These are phyloP conservation scores for Takakia lepidozioides DNA, from an alignment of 225 moss, liverwort and hornwort genomes.

Conservation along the genomic window DNA sequence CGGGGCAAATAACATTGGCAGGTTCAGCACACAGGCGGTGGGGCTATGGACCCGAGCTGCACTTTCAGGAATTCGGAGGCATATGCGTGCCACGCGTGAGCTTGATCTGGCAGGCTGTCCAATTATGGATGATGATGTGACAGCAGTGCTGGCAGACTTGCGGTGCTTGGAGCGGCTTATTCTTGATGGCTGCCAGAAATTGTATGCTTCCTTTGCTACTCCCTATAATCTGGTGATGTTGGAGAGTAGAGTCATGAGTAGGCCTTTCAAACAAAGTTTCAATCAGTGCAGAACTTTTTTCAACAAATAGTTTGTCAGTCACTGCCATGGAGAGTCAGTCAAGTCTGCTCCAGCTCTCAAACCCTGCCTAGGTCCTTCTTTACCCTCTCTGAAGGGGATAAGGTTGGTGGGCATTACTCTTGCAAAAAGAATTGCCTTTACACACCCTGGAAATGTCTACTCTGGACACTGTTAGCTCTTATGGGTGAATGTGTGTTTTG, in stretches of 20 bases:
- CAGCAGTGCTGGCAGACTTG: conserved; percentile 43
- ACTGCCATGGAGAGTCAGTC: too few species aligned
- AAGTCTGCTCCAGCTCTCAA: too few species aligned
- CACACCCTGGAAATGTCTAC: too few species aligned
- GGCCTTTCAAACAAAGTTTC: too few species aligned
- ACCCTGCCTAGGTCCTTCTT: background rate
- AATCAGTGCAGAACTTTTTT: too few species aligned
- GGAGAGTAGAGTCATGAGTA: too few species aligned
- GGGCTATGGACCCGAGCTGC: conserved; percentile 49
- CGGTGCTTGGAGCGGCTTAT: conserved; percentile 55
- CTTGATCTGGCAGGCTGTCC: conserved; percentile 75
- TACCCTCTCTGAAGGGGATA: background rate
- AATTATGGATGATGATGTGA: conserved; percentile 65
- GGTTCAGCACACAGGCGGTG: conserved; percentile 22
- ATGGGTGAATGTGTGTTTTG: conserved; percentile 9
- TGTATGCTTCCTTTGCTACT: conserved; percentile 41
- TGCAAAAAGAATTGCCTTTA: too few species aligned
- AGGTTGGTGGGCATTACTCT: too few species aligned
- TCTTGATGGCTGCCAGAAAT: conserved; percentile 85
- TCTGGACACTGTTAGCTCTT: background rate
- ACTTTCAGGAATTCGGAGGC: conserved; percentile 43
- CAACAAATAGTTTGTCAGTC: too few species aligned
- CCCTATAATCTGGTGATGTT: too few species aligned
- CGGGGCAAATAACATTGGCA: too few species aligned
- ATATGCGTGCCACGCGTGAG: conserved; percentile 59